Conservation (phyloP, 1,284 basidiomycete genomes). For the Fomitopsis pinicola region DNA sequence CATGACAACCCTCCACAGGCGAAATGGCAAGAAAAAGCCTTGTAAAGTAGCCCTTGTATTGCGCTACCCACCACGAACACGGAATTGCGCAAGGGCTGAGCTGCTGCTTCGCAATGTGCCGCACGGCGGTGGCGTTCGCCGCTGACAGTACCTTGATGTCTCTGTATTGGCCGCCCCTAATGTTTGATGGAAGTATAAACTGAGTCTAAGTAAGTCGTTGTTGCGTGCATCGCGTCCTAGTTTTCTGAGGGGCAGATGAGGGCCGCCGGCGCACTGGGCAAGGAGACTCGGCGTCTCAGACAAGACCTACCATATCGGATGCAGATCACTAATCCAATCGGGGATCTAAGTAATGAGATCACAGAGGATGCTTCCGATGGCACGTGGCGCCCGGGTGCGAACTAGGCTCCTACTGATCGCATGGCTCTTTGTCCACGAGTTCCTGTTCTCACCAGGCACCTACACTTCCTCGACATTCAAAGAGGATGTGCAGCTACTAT, state of each 20-base stretch:
- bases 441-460: no score
- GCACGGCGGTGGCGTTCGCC: neutral
- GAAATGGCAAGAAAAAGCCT: neutral
- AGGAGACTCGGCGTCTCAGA: neutral
- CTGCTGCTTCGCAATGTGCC: neutral
- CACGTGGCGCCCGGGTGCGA: neutral
- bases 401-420: neutral
- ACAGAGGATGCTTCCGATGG: neutral
- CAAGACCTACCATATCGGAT: neutral
- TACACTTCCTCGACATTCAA: neutral
- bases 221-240: neutral
- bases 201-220: neutral
- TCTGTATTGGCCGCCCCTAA: neutral
- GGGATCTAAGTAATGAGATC: neutral
- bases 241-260: neutral
- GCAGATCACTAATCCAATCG: neutral
- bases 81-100: neutral
- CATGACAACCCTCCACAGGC: neutral
- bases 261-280: neutral
- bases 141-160: neutral
- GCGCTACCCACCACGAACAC: neutral
- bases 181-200: neutral
- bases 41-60: neutral
- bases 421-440: neutral
- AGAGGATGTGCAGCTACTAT: neutral